Evolutionary conservation across 2,329 filamentous ascomycete genomes (phyloP), one percentile per base, ranked within the genome.

Genomic region (Waltergamsia citrina): DNA sequence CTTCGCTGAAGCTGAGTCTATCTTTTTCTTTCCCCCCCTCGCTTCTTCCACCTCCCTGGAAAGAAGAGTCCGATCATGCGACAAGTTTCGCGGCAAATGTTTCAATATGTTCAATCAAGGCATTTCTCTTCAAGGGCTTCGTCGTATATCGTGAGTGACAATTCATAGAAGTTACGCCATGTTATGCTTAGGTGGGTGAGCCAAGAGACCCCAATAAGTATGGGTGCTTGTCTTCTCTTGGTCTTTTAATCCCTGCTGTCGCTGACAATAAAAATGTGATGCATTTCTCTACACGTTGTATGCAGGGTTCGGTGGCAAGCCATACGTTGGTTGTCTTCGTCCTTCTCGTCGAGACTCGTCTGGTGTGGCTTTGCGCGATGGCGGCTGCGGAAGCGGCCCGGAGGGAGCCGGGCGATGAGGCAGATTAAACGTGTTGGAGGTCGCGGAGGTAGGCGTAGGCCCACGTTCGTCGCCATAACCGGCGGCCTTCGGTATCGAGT

Each of bases 361-460:
- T 3, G 66, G 59, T 17, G 65, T 69, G 44, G 70, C 65, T 51
- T 74, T 75, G 44, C 69, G 66, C 24, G 68, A 67, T 24, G 70
- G 74, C n/a, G 75, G 69, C 15, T 78, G 69, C 32, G 74, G 75
- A 21, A 79, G 61, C 7, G 71, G 65, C 9, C 71, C 73, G 7
- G 63, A 70, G 4, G 78, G 74, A 20, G 69, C 77, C 29, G 72
- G 67, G 30, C 81, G 72, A 38, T 82, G 69, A 1, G 81, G 78
- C 32, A 86, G 60, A 23, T 68, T 71, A 36, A 81, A 79, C 3
- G 71, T 74, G 12, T 63, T 37, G 19, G 14, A 12, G 18, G 15
- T 29, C 19, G 35, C 23, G 33, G 58, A 23, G 4, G 32, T 26
- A 18, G 32, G 32, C 6, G 14, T 14, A 17, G 9, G 14, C 9